Evolutionary conservation across 768 basidiomycete genomes (phyloP), one percentile per base, ranked within the genome.

Genomic region (Mycena capillaripes): DNA sequence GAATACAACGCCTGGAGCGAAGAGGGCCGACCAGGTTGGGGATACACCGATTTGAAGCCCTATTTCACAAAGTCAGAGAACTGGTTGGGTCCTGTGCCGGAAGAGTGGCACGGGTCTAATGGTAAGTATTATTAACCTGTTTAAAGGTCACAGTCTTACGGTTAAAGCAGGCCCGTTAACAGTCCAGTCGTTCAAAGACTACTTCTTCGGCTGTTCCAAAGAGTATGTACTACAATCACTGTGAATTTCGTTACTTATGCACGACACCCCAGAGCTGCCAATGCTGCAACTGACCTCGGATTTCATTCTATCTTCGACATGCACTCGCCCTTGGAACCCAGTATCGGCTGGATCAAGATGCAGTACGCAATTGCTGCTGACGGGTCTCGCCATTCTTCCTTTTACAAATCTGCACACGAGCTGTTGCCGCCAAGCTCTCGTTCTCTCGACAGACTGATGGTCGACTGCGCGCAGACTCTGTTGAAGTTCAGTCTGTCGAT

Each of bases 41-140:
- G 76, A 5, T 86, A 81, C 70, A 72, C 79, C 9, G 81, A 82
- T 6, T 56, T 85, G 27, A 69, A 78, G 71, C 79, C 78, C 3
- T 83, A 78, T 48, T 85, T 84, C 63, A 50, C 73, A 25, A 85
- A 81, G 70, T 80, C 81, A 6, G 80, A 86, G 63, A 71, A n/a
- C 2, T 71, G 70, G 70, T 7, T 53, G 9, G 70, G 70, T 6
- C 56, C 63, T 27, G 63, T 55, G 8, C 27, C 70, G 4, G 16
- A 71, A 48, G 38, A 64, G 19, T 71, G 70, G 70, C 70, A 71
- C 29, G 70, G 63, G 1, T 50, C 62, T 2, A 53, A 25, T 3
- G 70, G 70, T 30, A 14, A n/a, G 34, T 17, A 29, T 71, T 8
- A 65, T 8, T 0, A 9, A 0, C 23, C 21, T 14, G 30, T 62